Conservation (phyloP, 108 stramenopile genomes). For the Cyclotella kingstonii region DNA sequence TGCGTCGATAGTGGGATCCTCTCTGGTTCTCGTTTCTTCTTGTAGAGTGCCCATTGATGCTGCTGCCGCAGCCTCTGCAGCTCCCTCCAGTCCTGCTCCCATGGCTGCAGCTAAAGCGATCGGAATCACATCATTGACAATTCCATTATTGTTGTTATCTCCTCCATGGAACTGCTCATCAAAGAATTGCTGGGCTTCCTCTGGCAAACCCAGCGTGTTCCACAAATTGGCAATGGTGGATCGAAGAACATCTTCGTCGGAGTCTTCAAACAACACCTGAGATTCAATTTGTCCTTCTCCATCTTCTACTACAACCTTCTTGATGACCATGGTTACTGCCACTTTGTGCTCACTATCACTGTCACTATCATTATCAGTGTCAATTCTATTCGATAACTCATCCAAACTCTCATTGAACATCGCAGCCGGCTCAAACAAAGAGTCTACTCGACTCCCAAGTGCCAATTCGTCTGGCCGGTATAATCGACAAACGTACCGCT, state of each 20-base stretch:
- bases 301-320: too few species aligned
- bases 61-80: neutral
- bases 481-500: slow-evolving; percentile 59
- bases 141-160: neutral
- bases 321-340: neutral
- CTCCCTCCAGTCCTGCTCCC: slow-evolving; percentile 25
- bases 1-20: neutral
- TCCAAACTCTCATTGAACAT: slow-evolving; percentile 8
- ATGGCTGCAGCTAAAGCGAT: slow-evolving; percentile 29
- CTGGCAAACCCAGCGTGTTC: too few species aligned
- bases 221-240: too few species aligned
- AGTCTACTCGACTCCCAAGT: slow-evolving; percentile 48
- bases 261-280: too few species aligned
- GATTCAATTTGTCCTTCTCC: too few species aligned
- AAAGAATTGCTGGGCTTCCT: too few species aligned
- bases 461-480: slow-evolving; percentile 77
- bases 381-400: neutral
- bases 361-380: neutral
- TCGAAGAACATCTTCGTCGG: too few species aligned
- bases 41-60: neutral
- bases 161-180: neutral
- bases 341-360: slow-evolving; percentile 8
- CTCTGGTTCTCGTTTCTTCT: too few species aligned
- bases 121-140: slow-evolving; percentile 9
- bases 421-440: slow-evolving; percentile 61